Conservation (phyloP, 371 early-diverging fungal genomes). For the Capniomyces stellatus region DNA sequence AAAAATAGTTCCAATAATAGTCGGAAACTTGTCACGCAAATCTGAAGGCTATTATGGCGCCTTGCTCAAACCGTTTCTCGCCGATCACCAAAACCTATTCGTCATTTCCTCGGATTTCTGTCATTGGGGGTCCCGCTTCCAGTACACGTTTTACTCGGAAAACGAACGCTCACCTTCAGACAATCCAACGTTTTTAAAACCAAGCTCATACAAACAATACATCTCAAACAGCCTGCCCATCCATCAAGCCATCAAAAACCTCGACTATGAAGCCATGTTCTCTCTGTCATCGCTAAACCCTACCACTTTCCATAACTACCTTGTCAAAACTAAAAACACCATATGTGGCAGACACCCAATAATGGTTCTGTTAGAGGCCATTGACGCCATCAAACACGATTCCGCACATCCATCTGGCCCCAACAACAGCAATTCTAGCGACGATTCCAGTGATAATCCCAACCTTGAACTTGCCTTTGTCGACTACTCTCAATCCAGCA, state of each 20-base stretch:
- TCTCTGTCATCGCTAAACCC: slow-evolving; percentile 42
- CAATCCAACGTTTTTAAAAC: slow-evolving; percentile 5
- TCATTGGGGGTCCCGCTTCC: slow-evolving; percentile 67
- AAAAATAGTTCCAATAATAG: slow-evolving; percentile 69
- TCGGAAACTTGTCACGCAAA: slow-evolving; percentile 41
- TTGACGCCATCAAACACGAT: too few species aligned
- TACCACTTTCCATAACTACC: slow-evolving; percentile 40
- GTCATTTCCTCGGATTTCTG: slow-evolving; percentile 91
- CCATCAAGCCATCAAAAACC: slow-evolving; percentile 42
- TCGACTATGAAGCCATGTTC: slow-evolving; percentile 69
- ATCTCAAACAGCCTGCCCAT: slow-evolving; percentile 28
- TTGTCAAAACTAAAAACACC: slow-evolving; percentile 60
- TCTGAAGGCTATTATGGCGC: slow-evolving; percentile 45
- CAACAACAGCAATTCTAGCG: neutral
- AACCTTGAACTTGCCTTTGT: slow-evolving; percentile 37
- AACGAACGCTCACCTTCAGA: slow-evolving; percentile 7
- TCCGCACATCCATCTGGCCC: neutral
- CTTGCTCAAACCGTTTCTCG: too few species aligned
- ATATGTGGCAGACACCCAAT: slow-evolving; percentile 91
- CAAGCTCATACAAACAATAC: neutral
- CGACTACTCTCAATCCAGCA: slow-evolving; percentile 71
- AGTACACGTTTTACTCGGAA: slow-evolving; percentile 39
- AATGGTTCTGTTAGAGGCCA: slow-evolving; percentile 49
- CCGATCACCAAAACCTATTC: slow-evolving; percentile 58
- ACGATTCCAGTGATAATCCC: slow-evolving; percentile 4